Evolutionary conservation across 208 protist genomes (phyloP), one percentile per base, ranked within the genome.

Genomic region (Leishmania guyanensis): DNA sequence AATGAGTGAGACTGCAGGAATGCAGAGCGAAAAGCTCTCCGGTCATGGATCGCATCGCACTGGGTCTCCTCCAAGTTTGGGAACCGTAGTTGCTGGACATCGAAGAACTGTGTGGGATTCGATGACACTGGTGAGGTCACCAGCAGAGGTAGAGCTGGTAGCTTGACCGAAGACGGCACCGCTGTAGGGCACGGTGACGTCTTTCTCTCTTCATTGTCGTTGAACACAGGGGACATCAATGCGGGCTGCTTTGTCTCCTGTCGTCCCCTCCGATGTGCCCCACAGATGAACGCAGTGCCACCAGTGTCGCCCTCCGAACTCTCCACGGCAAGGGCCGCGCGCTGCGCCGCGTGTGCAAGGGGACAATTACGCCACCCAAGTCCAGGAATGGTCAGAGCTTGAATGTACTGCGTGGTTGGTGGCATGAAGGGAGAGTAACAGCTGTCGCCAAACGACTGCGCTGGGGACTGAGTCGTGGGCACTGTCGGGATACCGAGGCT

Each of bases 401-500:
- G 77, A 12, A 85, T 62, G 77, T 79, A 82, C 53, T 68, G 77
- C 73, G 72, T 58, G 5, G 73, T 12, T 3, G 62, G 71, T 3
- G 64, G 62, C 58, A 82, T 64, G 36, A 81, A n/a, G 36, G 82
- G 73, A 22, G 82, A 85, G 65, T 64, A 81, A n/a, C 78, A 85
- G 54, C 82, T 85, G 17, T 82, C 62, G 26, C 75, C 76, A 20
- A 81, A 58, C 39, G 78, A 77, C 64, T 77, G 82, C 9, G 73
- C 77, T 3, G 77, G 60, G 5, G 77, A 79, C 62, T 79, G 77
- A 48, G 82, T 85, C 8, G 82, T 68, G 3, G 82, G 82, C 22
- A 81, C 82, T 5, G 82, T 78, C n/a, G 82, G 82, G 2, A 77
- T 85, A 36, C 82, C 82, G 36, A 85, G 48, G 64, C 65, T 81